Percentiles rank a stretch among this genome's conserved stretches.
These are phyloP conservation scores for Blastocystis sp. DNA, from an alignment of 352 stramenopile species.

Conservation along the genomic window DNA sequence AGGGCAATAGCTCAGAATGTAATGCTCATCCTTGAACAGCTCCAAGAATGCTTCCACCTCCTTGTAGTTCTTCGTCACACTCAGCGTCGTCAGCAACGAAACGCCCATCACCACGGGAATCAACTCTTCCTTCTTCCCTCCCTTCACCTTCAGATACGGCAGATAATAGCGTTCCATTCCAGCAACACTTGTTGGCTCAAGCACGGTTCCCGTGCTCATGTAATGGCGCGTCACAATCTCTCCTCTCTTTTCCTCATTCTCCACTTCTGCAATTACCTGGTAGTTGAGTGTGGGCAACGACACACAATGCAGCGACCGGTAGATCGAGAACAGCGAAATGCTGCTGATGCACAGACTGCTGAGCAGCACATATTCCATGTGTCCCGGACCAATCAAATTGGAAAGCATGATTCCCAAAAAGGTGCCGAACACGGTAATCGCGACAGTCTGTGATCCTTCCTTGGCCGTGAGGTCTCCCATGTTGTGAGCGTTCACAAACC, in stretches of 20 bases:
- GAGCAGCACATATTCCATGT: slow-evolving; percentile 57
- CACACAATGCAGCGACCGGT: slow-evolving; percentile 39
- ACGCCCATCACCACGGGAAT: neutral
- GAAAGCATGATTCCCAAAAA: slow-evolving; percentile 63
- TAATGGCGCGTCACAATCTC: slow-evolving; percentile 50
- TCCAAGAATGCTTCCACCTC: neutral
- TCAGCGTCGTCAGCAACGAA: slow-evolving; percentile 21
- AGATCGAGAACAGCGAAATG: slow-evolving; percentile 57
- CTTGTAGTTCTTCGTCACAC: neutral
- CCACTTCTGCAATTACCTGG: neutral
- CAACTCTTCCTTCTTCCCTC: neutral
- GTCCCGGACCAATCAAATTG: slow-evolving; percentile 23
- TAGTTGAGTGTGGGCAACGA: slow-evolving; percentile 60
- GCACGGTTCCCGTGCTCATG: neutral
- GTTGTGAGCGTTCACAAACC: slow-evolving; percentile 84
- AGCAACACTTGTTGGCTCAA: neutral
- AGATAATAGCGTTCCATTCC: slow-evolving; percentile 43
- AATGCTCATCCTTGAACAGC: slow-evolving; percentile 4
- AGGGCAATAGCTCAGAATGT: neutral
- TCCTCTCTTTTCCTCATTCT: neutral
- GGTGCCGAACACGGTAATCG: slow-evolving; percentile 82
- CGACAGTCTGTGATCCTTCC: slow-evolving; percentile 86
- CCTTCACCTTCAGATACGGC: slow-evolving; percentile 37
- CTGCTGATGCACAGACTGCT: slow-evolving; percentile 60
- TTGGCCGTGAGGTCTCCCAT: slow-evolving; percentile 92